phyloP scores from a whole-genome alignment of 2,329 filamentous ascomycete genomes.

The Diplodia sapinea region DNA sequence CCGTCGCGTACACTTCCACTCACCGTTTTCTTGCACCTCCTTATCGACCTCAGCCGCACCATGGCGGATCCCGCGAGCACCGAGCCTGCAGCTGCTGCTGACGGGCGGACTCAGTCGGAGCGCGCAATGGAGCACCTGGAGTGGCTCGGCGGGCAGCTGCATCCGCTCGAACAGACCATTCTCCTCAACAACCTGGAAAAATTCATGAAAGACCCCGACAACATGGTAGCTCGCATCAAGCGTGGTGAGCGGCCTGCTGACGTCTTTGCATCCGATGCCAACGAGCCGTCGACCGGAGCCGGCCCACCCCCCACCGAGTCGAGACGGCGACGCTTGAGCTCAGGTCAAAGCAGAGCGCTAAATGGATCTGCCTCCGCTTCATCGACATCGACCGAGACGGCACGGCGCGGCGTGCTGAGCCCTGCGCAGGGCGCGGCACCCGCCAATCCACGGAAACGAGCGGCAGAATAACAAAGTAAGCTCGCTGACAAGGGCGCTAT shows the following conservation, averaged over 20 bases:
- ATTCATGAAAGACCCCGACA: conserved; percentile 26
- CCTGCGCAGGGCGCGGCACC: conserved; percentile 15
- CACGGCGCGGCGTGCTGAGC: conserved; percentile 21
- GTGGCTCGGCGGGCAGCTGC: conserved; percentile 23
- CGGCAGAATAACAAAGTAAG: conserved; percentile 20
- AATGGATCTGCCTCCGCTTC: conserved; percentile 11
- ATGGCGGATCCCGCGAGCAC: conserved; percentile 21
- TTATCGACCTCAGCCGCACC: conserved; percentile 1
- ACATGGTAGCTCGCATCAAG: conserved; percentile 27
- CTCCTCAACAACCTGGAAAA: conserved; percentile 29
- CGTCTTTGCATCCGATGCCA: conserved; percentile 19
- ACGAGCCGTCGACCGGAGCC: conserved; percentile 3
- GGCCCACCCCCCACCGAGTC: neutral
- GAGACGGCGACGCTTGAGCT: conserved; percentile 27
- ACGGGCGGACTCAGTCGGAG: conserved; percentile 13
- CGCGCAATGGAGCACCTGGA: conserved; percentile 28
- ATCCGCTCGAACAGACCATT: conserved; percentile 29
- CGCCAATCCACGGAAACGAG: conserved; percentile 24
- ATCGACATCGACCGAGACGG: conserved; percentile 15
- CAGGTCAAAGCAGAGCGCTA: conserved; percentile 16
- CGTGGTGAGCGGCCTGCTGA: conserved; percentile 29
- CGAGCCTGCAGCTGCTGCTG: neutral
- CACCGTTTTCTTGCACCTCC: neutral
- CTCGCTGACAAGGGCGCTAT: conserved; percentile 22
- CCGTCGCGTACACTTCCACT: neutral